These are phyloP conservation scores for Euphrasia confusa DNA, from an alignment of 257 asterid genomes.

Conservation along the genomic window DNA sequence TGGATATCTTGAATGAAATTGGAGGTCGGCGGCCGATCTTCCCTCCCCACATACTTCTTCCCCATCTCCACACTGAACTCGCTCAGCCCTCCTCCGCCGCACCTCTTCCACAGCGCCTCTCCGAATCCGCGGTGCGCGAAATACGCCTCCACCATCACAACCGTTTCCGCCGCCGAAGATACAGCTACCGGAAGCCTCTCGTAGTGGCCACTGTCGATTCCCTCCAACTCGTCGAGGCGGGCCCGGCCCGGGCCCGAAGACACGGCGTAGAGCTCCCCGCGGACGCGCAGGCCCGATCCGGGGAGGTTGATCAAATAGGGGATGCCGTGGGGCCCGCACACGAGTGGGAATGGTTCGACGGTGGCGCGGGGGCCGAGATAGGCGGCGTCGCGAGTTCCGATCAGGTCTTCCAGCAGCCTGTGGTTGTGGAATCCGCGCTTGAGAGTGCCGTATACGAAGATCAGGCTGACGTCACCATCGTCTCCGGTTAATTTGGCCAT, in stretches of 20 bases:
- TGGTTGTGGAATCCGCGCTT: conserved; percentile 73
- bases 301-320: conserved; percentile 61
- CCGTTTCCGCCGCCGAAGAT: conserved; percentile 1
- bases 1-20: conserved; percentile 36
- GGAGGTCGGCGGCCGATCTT: conserved; percentile 37
- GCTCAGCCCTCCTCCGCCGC: conserved; percentile 44
- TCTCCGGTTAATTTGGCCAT: conserved; percentile 1
- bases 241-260: conserved; percentile 32
- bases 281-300: conserved; percentile 44
- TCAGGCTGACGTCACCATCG: conserved; percentile 22
- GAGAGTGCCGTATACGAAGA: conserved; percentile 77
- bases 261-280: conserved; percentile 65
- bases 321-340: conserved; percentile 66
- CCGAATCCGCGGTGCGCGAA: conserved; percentile 60
- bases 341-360: conserved; percentile 48
- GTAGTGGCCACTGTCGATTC: conserved; percentile 49
- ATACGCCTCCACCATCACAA: conserved; percentile 36
- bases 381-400: conserved; percentile 34
- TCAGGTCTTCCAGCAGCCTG: conserved; percentile 36
- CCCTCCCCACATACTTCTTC: conserved; percentile 40
- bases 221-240: conserved; percentile 66
- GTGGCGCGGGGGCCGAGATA: conserved; percentile 49
- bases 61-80: conserved; percentile 51
- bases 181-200: conserved; percentile 52
- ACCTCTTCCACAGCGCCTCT: conserved; percentile 61